Evolutionary conservation across 1,284 basidiomycete species (phyloP).

Genomic region (Coniophora puteana): DNA sequence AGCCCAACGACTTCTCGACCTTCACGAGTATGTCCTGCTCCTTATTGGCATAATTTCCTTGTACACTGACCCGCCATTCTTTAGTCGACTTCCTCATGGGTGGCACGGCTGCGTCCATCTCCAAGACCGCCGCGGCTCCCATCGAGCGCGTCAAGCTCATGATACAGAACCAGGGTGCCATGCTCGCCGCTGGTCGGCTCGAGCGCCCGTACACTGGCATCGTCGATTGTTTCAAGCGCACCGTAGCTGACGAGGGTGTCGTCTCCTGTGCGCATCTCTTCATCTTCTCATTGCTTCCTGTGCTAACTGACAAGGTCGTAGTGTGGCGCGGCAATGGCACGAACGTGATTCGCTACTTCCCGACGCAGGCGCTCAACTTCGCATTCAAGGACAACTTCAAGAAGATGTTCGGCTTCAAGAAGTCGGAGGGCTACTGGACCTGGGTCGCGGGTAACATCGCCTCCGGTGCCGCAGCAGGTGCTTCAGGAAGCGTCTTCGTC

Average conservation of each 20-base stretch:
- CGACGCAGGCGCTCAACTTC: constrained; percentile 60
- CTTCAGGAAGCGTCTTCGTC: constrained; percentile 49
- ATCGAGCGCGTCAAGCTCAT: constrained; percentile 72
- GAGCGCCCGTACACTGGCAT: constrained; percentile 58
- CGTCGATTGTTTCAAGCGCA: constrained; percentile 53
- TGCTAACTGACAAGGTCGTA: constrained; percentile 11
- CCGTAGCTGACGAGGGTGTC: constrained; percentile 52
- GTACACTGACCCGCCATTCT: constrained; percentile 3
- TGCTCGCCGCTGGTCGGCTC: constrained; percentile 56
- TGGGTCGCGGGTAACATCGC: constrained; percentile 51
- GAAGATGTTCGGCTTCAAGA: constrained; percentile 49
- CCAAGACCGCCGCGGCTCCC: constrained; percentile 70
- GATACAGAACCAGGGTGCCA: constrained; percentile 63
- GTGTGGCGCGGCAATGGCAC: constrained; percentile 65
- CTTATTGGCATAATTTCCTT: neutral
- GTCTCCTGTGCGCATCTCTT: constrained; percentile 30
- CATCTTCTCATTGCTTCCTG: constrained; percentile 6
- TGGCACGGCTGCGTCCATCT: constrained; percentile 50
- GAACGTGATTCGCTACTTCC: constrained; percentile 66
- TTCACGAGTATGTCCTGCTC: constrained; percentile 18
- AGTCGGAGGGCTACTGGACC: constrained; percentile 48
- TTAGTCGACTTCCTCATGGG: constrained; percentile 48
- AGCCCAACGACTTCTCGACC: constrained; percentile 8
- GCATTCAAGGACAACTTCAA: constrained; percentile 46
- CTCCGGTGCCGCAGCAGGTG: constrained; percentile 45